Conservation (phyloP, 208 protist genomes). For the Trypanosoma scelopori region DNA sequence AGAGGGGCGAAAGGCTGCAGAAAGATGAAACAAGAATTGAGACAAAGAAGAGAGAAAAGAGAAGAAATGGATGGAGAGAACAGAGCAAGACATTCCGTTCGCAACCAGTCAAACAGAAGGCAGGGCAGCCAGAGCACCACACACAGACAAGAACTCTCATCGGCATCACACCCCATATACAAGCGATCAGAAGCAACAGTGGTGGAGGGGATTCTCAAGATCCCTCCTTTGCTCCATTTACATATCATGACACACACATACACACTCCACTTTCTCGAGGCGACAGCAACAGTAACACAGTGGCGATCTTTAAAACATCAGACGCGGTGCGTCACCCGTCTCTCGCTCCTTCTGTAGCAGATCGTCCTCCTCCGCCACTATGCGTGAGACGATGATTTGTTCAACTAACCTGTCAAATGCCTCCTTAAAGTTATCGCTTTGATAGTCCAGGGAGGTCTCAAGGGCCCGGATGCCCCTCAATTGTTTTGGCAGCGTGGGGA, state of each 20-base stretch:
- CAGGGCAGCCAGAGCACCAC: not conserved
- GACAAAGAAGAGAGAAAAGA: slow-evolving; percentile 6
- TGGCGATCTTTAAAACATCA: slow-evolving; percentile 32
- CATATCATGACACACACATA: too few relatives aligned
- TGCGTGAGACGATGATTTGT: slow-evolving; percentile 54
- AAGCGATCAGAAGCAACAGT: too few relatives aligned
- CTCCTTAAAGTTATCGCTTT: slow-evolving; percentile 90
- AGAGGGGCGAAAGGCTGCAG: not conserved
- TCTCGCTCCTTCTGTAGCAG: slow-evolving; percentile 52
- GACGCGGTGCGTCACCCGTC: slow-evolving; percentile 26
- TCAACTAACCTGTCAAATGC: slow-evolving; percentile 86
- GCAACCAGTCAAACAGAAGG: not conserved
- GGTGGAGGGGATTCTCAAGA: too few relatives aligned
- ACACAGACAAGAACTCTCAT: slow-evolving; percentile 7
- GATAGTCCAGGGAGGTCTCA: slow-evolving; percentile 86
- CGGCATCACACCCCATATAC: not conserved
- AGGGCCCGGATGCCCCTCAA: slow-evolving; percentile 71
- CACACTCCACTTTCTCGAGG: too few relatives aligned
- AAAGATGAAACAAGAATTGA: slow-evolving; percentile 12
- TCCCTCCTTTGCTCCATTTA: too few relatives aligned
- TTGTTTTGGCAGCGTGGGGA: slow-evolving; percentile 71
- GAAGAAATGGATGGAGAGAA: too few relatives aligned
- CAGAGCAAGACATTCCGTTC: too few relatives aligned
- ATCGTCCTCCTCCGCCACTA: slow-evolving; percentile 76
- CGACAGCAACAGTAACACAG: too few relatives aligned